Conservation (phyloP, 2,329 filamentous ascomycete genomes). For the Emergomyces pasteurianus region DNA sequence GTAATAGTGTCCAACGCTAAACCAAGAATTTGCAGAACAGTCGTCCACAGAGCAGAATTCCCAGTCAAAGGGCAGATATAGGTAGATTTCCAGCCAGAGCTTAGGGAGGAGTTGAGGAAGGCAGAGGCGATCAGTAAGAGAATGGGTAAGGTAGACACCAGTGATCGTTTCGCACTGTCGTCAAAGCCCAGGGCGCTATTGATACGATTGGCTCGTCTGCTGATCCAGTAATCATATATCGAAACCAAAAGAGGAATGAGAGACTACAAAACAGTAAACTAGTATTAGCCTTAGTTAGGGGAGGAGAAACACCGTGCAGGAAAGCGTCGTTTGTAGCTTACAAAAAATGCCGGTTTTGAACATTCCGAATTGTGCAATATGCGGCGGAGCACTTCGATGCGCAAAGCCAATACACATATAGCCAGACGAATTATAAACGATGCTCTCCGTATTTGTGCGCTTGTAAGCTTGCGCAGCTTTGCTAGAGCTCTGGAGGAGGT, state of each 20-base stretch:
- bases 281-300: background rate
- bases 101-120: constrained; percentile 24
- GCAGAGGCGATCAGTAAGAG: constrained; percentile 28
- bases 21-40: constrained; percentile 26
- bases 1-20: constrained; percentile 32
- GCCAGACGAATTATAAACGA: constrained; percentile 16
- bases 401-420: constrained; percentile 17
- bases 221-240: constrained; percentile 30
- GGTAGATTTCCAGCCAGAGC: constrained; percentile 30
- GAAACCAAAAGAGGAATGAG: constrained; percentile 31
- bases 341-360: constrained; percentile 22
- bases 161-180: constrained; percentile 6
- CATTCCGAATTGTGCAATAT: constrained; percentile 34
- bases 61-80: constrained; percentile 38
- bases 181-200: constrained; percentile 10
- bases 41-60: constrained; percentile 22
- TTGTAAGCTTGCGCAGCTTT: constrained; percentile 7
- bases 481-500: constrained; percentile 1
- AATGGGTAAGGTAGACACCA: constrained; percentile 28
- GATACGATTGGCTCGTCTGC: constrained; percentile 15
- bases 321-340: constrained; percentile 13
- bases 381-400: constrained; percentile 31
- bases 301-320: background rate
- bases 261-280: constrained; percentile 16
- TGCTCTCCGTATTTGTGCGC: constrained; percentile 10